A percentile compares a stretch with the other conserved stretches of the same genome.
phyloP scores from a whole-genome alignment of 2,329 filamentous ascomycete genomes.

The Trichoderma oligosporum region DNA sequence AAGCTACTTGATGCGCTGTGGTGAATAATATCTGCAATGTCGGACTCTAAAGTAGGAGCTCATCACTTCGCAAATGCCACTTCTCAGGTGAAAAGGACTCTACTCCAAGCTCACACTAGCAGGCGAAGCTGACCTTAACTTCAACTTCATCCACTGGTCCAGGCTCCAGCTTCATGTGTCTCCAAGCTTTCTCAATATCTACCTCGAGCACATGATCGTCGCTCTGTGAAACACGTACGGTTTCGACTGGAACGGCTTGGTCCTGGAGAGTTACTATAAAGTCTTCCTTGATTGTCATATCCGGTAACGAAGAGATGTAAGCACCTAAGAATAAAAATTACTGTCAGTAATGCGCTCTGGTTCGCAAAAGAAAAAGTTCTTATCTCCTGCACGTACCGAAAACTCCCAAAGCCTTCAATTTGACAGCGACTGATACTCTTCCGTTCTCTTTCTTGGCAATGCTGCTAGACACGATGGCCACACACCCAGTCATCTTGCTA shows the following conservation, averaged over 20 bases:
- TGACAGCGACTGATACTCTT: constrained; percentile 61
- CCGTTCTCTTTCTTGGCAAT: constrained; percentile 54
- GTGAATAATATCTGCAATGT: neutral
- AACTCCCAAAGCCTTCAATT: constrained; percentile 74
- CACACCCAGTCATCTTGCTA: constrained; percentile 85
- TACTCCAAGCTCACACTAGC: constrained; percentile 30
- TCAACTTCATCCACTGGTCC: constrained; percentile 79
- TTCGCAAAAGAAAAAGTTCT: neutral
- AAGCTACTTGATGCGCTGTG: neutral
- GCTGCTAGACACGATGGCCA: constrained; percentile 65
- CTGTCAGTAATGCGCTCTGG: neutral
- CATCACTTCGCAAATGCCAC: neutral
- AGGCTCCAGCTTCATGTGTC: constrained; percentile 62
- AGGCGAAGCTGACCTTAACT: constrained; percentile 57
- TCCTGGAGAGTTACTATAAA: constrained; percentile 75
- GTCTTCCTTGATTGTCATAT: constrained; percentile 57
- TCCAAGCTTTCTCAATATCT: constrained; percentile 75
- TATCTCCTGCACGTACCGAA: constrained; percentile 49
- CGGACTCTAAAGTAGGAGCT: neutral
- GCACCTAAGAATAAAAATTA: constrained; percentile 48
- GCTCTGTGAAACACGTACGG: constrained; percentile 55
- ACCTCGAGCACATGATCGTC: constrained; percentile 65
- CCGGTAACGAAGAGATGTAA: constrained; percentile 68
- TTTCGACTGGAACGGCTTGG: constrained; percentile 61
- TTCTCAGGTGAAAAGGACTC: neutral